phyloP scores from a whole-genome alignment of 2,329 filamentous ascomycete genomes.

The Trichoderma sp. region DNA sequence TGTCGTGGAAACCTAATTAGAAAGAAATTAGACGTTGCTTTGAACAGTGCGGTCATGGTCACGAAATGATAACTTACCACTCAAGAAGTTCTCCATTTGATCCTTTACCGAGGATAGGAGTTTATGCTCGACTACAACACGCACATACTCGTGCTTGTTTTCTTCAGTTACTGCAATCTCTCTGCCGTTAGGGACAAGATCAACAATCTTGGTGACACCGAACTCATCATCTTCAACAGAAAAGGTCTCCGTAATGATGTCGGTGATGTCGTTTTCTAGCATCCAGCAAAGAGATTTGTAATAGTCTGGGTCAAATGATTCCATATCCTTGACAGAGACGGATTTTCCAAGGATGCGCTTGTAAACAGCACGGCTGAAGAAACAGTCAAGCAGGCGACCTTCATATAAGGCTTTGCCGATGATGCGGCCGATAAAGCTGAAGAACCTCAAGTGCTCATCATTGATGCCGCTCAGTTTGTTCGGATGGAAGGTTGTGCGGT shows the following conservation, averaged over 20 bases:
- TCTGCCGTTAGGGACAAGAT: slow-evolving; percentile 82
- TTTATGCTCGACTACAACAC: slow-evolving; percentile 89
- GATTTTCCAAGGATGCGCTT: slow-evolving; percentile 94
- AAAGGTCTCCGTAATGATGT: slow-evolving; percentile 95
- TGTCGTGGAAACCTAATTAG: slow-evolving; percentile 83
- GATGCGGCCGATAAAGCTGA: slow-evolving; percentile 98
- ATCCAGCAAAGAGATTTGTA: slow-evolving; percentile 99
- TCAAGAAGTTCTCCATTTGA: slow-evolving; percentile 89
- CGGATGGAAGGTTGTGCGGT: slow-evolving; percentile 97
- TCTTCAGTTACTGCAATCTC: slow-evolving; percentile 94
- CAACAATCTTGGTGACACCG: slow-evolving; percentile 81
- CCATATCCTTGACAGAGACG: slow-evolving; percentile 98
- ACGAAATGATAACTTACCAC: slow-evolving; percentile 52
- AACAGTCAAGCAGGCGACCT: slow-evolving; percentile 91
- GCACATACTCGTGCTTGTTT: slow-evolving; percentile 98
- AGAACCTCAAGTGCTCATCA: slow-evolving; percentile 93
- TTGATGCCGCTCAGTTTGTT: slow-evolving; percentile 94
- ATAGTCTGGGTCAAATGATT: slow-evolving; percentile 96
- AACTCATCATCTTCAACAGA: slow-evolving; percentile 93
- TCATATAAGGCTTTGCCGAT: slow-evolving; percentile 98
- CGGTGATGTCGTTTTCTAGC: slow-evolving; percentile 96
- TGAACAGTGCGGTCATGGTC: neutral
- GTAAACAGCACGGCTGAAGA: slow-evolving; percentile 98
- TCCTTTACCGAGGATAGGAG: slow-evolving; percentile 89
- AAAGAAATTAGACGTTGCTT: neutral